Conservation (phyloP, 352 stramenopile species). For the Pythium apleroticum region DNA sequence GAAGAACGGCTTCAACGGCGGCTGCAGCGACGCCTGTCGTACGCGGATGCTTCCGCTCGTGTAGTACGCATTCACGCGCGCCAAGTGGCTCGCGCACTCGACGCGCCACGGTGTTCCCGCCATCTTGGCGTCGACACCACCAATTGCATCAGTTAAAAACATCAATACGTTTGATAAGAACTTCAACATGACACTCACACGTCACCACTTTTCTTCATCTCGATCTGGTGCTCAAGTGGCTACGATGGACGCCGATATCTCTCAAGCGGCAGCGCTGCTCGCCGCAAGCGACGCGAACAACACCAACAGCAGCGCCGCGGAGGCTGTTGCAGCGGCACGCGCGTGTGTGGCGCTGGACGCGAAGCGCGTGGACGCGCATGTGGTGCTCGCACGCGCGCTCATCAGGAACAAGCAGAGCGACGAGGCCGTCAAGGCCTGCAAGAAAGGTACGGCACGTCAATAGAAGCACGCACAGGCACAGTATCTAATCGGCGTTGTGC, state of each 20-base stretch:
- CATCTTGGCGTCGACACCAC: background rate
- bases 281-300: background rate
- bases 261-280: slow-evolving; percentile 13
- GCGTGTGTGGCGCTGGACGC: slow-evolving; percentile 16
- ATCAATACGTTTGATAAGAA: background rate
- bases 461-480: too few relatives aligned
- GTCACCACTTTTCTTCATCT: too few relatives aligned
- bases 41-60: slow-evolving; percentile 25
- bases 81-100: slow-evolving; percentile 43
- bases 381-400: slow-evolving; percentile 17
- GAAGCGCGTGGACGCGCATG: slow-evolving; percentile 12
- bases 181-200: background rate
- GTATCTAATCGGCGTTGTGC: background rate
- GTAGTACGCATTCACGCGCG: slow-evolving; percentile 60
- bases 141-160: background rate
- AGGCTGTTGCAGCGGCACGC: slow-evolving; percentile 9
- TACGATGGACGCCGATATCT: slow-evolving; percentile 13
- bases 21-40: slow-evolving; percentile 32
- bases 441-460: slow-evolving; percentile 4
- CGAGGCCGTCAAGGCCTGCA: slow-evolving; percentile 25
- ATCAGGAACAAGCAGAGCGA: slow-evolving; percentile 7
- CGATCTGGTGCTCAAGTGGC: too few relatives aligned
- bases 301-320: background rate
- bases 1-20: slow-evolving; percentile 32
- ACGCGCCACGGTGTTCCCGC: slow-evolving; percentile 10